Evolutionary conservation across 2,329 filamentous ascomycete genomes (phyloP).

Genomic region (Exophiala lecanii-corni): DNA sequence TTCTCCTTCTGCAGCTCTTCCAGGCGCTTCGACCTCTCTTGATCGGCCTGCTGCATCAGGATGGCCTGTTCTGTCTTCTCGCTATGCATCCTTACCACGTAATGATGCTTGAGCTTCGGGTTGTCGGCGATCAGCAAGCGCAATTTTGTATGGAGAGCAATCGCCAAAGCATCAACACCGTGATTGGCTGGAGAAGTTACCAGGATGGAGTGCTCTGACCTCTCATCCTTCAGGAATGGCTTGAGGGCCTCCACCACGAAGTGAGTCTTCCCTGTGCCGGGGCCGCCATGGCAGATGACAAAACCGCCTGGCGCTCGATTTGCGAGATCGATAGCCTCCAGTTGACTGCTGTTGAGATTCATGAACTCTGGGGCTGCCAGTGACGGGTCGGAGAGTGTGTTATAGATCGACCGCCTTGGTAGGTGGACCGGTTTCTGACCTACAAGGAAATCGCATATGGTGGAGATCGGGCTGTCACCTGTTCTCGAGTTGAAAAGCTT

Average conservation of each 20-base stretch:
- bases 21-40: not conserved
- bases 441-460: no score
- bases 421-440: no score
- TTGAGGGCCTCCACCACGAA: conserved; percentile 10
- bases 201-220: conserved; percentile 2
- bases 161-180: conserved; percentile 9
- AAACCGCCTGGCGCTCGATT: conserved; percentile 10
- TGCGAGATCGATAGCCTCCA: conserved; percentile 5
- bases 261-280: conserved; percentile 14
- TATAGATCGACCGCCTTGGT: no score
- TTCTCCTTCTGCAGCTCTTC: no score
- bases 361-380: conserved; percentile 4
- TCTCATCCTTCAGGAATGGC: conserved; percentile 7
- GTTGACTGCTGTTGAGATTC: conserved; percentile 14
- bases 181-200: conserved; percentile 8
- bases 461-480: no score
- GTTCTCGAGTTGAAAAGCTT: no score
- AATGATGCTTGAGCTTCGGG: not conserved
- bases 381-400: conserved; percentile 1
- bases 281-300: conserved; percentile 12
- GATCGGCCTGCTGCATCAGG: not conserved
- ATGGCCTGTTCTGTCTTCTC: conserved; percentile 11
- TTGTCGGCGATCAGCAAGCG: not conserved
- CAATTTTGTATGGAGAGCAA: not conserved
- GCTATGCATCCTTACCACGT: conserved; percentile 11